A percentile compares a stretch with the other conserved stretches of the same genome.
These are phyloP conservation scores for Pseudogymnoascus verrucosus DNA, from an alignment of 2,329 filamentous ascomycete species.

Conservation along the genomic window DNA sequence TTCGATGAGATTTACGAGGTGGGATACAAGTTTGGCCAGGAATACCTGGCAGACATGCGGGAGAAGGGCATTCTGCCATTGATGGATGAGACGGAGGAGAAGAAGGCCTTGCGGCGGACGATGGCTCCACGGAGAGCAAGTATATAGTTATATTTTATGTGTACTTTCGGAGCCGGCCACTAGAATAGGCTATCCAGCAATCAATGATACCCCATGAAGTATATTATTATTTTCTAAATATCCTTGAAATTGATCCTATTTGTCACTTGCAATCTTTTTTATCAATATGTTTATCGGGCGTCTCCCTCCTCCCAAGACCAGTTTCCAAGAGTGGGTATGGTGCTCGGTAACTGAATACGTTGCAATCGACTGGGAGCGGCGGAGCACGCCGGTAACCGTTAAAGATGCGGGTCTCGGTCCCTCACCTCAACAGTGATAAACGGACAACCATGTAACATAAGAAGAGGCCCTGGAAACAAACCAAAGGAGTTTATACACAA, in stretches of 20 bases:
- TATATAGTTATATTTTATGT: slow-evolving; percentile 40
- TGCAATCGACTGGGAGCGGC: neutral
- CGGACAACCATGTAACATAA: neutral
- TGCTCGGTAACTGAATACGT: neutral
- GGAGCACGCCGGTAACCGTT: slow-evolving; percentile 2
- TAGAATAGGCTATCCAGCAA: neutral
- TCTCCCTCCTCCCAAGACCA: neutral
- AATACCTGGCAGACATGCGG: slow-evolving; percentile 68
- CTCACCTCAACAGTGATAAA: neutral
- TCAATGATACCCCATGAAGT: slow-evolving; percentile 4
- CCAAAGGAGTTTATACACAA: neutral
- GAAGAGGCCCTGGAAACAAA: neutral
- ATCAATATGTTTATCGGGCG: neutral
- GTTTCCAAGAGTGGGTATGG: neutral
- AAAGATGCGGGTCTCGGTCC: neutral
- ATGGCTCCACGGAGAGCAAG: slow-evolving; percentile 74
- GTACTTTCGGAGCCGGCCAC: neutral
- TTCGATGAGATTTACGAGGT: slow-evolving; percentile 95
- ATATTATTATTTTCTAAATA: neutral
- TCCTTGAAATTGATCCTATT: neutral
- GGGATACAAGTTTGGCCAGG: slow-evolving; percentile 77
- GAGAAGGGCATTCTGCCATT: slow-evolving; percentile 68
- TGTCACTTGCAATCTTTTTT: neutral
- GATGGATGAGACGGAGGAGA: slow-evolving; percentile 65
- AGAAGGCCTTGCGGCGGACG: slow-evolving; percentile 66